These are phyloP conservation scores for Pulicaria dysenterica DNA, from an alignment of 129 eudicot species.

Conservation along the genomic window DNA sequence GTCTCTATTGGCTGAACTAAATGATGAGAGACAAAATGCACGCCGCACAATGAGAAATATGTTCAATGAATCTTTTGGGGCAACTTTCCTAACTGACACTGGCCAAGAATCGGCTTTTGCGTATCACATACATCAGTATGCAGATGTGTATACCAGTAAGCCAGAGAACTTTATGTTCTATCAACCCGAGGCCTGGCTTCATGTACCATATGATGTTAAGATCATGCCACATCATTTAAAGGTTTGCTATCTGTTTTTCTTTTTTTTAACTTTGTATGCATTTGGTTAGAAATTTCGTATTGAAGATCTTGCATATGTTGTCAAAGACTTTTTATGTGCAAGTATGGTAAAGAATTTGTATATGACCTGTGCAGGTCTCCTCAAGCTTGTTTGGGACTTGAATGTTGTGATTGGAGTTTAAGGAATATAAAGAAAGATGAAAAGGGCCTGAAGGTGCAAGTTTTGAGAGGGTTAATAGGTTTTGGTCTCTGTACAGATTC, in stretches of 20 bases:
- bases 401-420: not conserved
- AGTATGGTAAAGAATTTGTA: slow-evolving; percentile 1
- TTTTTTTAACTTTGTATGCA: not conserved
- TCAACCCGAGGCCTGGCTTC: slow-evolving; percentile 97
- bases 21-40: slow-evolving; percentile 84
- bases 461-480: slow-evolving; percentile 13
- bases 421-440: slow-evolving; percentile 8
- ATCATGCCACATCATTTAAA: slow-evolving; percentile 99
- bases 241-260: slow-evolving; percentile 39
- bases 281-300: not conserved
- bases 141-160: slow-evolving; percentile 94
- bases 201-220: slow-evolving; percentile 88
- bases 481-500: slow-evolving; percentile 37
- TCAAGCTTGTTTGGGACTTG: slow-evolving; percentile 40
- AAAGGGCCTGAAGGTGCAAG: not conserved
- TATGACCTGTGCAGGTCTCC: slow-evolving; percentile 30
- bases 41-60: slow-evolving; percentile 75
- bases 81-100: slow-evolving; percentile 89
- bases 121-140: slow-evolving; percentile 91
- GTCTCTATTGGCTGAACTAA: slow-evolving; percentile 74
- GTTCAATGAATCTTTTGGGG: slow-evolving; percentile 93
- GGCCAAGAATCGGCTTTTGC: slow-evolving; percentile 98
- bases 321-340: not conserved
- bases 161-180: slow-evolving; percentile 92
- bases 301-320: not conserved